Conservation (phyloP, 352 stramenopile genomes). For the Globisporangium cederbergense region DNA sequence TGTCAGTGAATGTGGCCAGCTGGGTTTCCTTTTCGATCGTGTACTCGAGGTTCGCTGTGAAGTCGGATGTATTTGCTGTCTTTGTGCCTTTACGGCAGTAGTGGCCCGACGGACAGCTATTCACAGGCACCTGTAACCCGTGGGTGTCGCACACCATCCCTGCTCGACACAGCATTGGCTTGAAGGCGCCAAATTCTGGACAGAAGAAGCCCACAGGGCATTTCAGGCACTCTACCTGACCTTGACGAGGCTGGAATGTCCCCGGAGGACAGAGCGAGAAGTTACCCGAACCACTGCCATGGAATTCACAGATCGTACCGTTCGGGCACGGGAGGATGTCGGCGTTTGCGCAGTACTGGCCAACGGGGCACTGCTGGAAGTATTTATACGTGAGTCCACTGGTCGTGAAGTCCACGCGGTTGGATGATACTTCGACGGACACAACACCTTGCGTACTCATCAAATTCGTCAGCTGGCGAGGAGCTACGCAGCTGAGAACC, state of each 20-base stretch:
- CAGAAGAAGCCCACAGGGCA: slow-evolving; percentile 96
- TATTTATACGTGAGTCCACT: slow-evolving; percentile 78
- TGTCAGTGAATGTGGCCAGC: slow-evolving; percentile 55
- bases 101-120: slow-evolving; percentile 89
- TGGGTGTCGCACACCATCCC: slow-evolving; percentile 93
- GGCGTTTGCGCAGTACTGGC: slow-evolving; percentile 53
- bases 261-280: slow-evolving; percentile 93
- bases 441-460: slow-evolving; percentile 45
- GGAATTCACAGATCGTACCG: slow-evolving; percentile 68
- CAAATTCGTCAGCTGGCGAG: slow-evolving; percentile 55
- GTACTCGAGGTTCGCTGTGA: slow-evolving; percentile 57
- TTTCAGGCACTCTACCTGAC: slow-evolving; percentile 72
- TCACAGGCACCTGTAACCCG: slow-evolving; percentile 73
- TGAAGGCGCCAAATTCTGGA: slow-evolving; percentile 86
- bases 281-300: slow-evolving; percentile 55
- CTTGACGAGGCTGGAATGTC: slow-evolving; percentile 90
- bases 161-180: slow-evolving; percentile 88
- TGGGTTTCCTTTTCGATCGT: slow-evolving; percentile 58
- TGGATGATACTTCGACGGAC: slow-evolving; percentile 79
- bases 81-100: slow-evolving; percentile 95
- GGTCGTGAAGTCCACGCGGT: slow-evolving; percentile 81
- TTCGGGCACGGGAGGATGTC: slow-evolving; percentile 81
- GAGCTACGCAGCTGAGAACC: slow-evolving; percentile 77
- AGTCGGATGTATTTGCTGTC: slow-evolving; percentile 62
- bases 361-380: slow-evolving; percentile 48